Base-by-base conservation (phyloP, 176 grass and related monocot species). In the Raddia distichophylla region DNA sequence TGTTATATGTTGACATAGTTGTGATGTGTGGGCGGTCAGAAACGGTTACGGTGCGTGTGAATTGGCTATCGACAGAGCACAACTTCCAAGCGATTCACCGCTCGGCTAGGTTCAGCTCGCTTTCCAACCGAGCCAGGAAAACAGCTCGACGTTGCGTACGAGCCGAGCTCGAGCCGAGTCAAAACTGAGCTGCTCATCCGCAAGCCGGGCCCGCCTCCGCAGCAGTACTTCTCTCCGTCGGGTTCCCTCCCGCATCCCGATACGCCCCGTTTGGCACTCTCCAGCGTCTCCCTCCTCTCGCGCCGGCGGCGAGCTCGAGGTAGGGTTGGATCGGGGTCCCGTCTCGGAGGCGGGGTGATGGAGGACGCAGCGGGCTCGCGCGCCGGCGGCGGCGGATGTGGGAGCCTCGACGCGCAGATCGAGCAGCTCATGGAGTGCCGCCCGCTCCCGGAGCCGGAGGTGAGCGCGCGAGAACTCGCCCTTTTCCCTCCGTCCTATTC, bases 361-460 rank as follows among this genome's bases (percentile, higher is more conserved):
- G 77, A 80, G 84, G 69, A 74, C 10, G 53, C 51, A 32, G 51
- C 63, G 8, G 68, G 20, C 18, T 86, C 42, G 40, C 69, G 62
- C 19, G 37, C 37, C 37, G 60, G 69, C 16, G 20, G 61, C 9
- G 14, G 75, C 57, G 64, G 78, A 10, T 80, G 91, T 70, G 88
- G 88, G 5, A 83, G 92, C 78, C 71, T 97, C 20, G 93, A 97
- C 60, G 83, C 85, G 27, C 93, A 97, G 86, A 97, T 97, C 88
- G 76, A 87, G 83, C 91, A 97, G 83, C 91, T 97, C 13, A 97
- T 97, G 93, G 90, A 97, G 87, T 97, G 93, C 83, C 90, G 85
- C 77, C 91, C 93, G 11, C 88, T 97, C 35, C 75, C 88, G 11
- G 93, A 97, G 76, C 68, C 78, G 53, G 90, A 97, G 93, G 93